Base-by-base conservation (phyloP, 1,284 basidiomycete genomes). In the Ustanciosporium gigantosporum region DNA sequence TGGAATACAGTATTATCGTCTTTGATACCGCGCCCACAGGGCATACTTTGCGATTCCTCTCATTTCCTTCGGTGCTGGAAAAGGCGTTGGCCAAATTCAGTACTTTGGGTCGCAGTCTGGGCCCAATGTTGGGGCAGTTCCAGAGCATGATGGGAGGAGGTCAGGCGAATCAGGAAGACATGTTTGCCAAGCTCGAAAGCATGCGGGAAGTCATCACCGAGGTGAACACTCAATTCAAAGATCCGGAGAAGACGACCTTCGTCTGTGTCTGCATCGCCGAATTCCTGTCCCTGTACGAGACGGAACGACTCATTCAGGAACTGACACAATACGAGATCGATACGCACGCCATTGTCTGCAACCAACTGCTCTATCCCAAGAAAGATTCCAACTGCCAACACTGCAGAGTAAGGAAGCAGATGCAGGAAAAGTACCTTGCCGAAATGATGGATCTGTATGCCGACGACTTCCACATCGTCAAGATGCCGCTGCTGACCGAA, bases 1-100 rank as follows among this genome's bases (percentile, higher is more conserved):
- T 98, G 94, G 87, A 97, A 80, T 99, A 95, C 82, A 93, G 91
- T 19, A 91, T 95, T 48, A 97, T 99, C 75, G 93, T 99, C 22
- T 99, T 99, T 75, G 94, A 99, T 79, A 99, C 94, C 1, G 94
- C 94, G 29, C 94, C 94, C 2, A 99, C 94, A 6, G 95, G 94
- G 3, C 94, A 99, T 80, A 99, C 94, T 0, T 84, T 98, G 5
- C 91, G 94, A 29, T 99, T 99, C 83, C 83, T 99, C 35, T 95
- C 91, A 14, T 99, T 99, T 85, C 94, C 94, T 0, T 89, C 88
- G 9, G 95, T 99, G 2, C 84, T 99, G 7, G 94, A 97, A 80
- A 98, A 98, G 80, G 94, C 94, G 0, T 82, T 98, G 1, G 91
- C 91, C 23, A 99, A 99, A 80, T 84, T 99, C 29, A 91, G 89